Percentiles rank a stretch among this genome's conserved stretches.
Conservation (phyloP, 176 grass and related monocot genomes). For the Pharus latifolius region DNA sequence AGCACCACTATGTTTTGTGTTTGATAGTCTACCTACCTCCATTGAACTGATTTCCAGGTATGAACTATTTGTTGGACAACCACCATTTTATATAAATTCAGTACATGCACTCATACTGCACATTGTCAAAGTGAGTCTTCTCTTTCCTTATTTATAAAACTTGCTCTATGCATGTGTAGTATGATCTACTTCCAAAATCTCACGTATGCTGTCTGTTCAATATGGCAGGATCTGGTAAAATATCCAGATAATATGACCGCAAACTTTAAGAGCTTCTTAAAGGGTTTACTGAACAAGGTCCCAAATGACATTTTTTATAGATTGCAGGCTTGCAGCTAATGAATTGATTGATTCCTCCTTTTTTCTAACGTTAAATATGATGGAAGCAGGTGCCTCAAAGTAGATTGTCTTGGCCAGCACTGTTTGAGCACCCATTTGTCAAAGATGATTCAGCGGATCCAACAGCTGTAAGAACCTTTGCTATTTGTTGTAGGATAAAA, state of each 20-base stretch:
- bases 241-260: conserved; percentile 93
- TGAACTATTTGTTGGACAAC: conserved; percentile 93
- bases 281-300: conserved; percentile 95
- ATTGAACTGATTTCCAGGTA: conserved; percentile 49
- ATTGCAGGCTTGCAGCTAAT: neutral
- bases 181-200: neutral
- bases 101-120: conserved; percentile 92
- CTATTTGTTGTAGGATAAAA: neutral
- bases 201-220: neutral
- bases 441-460: conserved; percentile 51
- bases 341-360: conserved; percentile 2
- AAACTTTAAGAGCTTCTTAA: conserved; percentile 90
- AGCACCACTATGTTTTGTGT: neutral
- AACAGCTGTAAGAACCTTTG: conserved; percentile 11
- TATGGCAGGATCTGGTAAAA: conserved; percentile 81
- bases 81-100: conserved; percentile 98
- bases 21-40: neutral
- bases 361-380: conserved; percentile 32
- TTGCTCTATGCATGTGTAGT: neutral
- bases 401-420: conserved; percentile 84
- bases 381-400: conserved; percentile 65
- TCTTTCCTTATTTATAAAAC: conserved; percentile 14
- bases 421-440: conserved; percentile 93
- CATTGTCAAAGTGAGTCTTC: conserved; percentile 72
- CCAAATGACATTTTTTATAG: neutral